These are phyloP conservation scores for Pseudozyma flocculosa DNA, from an alignment of 1,284 basidiomycete species.

Conservation along the genomic window DNA sequence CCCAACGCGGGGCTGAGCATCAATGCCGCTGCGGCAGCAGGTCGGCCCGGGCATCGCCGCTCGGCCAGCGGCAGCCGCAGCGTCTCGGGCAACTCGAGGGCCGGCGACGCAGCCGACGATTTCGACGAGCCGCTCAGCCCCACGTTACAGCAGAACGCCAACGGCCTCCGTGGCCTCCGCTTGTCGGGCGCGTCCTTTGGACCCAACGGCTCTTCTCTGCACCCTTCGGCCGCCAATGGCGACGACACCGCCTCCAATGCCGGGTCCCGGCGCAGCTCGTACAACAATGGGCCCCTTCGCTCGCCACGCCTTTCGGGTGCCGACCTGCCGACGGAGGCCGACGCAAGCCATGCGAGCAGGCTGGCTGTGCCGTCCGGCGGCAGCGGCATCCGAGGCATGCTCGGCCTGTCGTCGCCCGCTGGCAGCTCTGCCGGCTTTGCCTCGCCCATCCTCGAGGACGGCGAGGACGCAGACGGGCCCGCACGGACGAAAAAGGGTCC, in stretches of 20 bases:
- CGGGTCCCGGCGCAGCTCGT: constrained; percentile 29
- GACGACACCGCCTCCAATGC: constrained; percentile 19
- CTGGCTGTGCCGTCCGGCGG: constrained; percentile 16
- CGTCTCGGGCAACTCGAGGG: constrained; percentile 21
- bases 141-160: constrained; percentile 12
- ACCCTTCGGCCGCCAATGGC: constrained; percentile 3
- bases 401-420: constrained; percentile 17
- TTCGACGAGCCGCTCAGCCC: constrained; percentile 32
- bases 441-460: constrained; percentile 37
- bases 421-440: constrained; percentile 26
- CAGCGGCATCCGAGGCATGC: constrained; percentile 5
- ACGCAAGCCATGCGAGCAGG: constrained; percentile 2
- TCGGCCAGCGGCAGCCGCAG: constrained; percentile 34
- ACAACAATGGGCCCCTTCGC: constrained; percentile 6
- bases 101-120: constrained; percentile 11
- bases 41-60: constrained; percentile 24
- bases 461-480: constrained; percentile 20
- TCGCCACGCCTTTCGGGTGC: constrained; percentile 13
- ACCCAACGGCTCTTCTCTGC: constrained; percentile 10
- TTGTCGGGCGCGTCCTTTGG: constrained; percentile 23
- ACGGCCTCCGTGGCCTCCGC: constrained; percentile 27
- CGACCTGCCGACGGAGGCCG: constrained; percentile 4
- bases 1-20: constrained; percentile 35
- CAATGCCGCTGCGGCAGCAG: constrained; percentile 5
- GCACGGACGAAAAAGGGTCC: no score